These are phyloP conservation scores for Multifurca ochricompacta DNA, from an alignment of 768 basidiomycete genomes.

Conservation along the genomic window DNA sequence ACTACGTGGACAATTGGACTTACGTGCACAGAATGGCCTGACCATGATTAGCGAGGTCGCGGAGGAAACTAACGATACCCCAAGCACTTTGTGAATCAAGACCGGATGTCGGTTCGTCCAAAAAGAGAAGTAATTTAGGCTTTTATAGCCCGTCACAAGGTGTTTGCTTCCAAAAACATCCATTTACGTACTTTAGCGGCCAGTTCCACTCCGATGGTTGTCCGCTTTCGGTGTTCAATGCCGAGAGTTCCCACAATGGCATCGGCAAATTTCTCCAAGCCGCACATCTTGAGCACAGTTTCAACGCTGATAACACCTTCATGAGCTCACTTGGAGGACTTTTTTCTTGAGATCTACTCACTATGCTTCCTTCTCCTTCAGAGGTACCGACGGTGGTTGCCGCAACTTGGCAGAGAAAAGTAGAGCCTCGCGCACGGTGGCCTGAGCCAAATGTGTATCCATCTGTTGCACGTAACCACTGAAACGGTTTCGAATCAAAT, in stretches of 20 bases:
- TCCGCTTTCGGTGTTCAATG: constrained; percentile 69
- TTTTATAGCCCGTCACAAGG: constrained; percentile 21
- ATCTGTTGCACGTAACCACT: constrained; percentile 84
- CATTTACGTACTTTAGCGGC: constrained; percentile 51
- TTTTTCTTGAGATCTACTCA: constrained; percentile 30
- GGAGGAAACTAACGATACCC: constrained; percentile 70
- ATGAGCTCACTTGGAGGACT: not conserved
- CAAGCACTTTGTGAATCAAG: constrained; percentile 83
- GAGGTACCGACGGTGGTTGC: constrained; percentile 57
- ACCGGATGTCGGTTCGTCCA: constrained; percentile 85
- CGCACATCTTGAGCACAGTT: constrained; percentile 52
- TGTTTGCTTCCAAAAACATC: not conserved
- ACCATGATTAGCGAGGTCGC: constrained; percentile 68
- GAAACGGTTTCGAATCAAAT: constrained; percentile 10
- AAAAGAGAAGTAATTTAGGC: constrained; percentile 75
- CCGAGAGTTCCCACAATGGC: constrained; percentile 61
- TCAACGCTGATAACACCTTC: constrained; percentile 34
- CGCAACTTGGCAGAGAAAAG: constrained; percentile 73
- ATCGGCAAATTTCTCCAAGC: constrained; percentile 55
- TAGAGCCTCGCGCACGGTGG: constrained; percentile 77
- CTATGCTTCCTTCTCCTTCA: constrained; percentile 73
- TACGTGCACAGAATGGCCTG: constrained; percentile 89
- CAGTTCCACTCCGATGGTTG: constrained; percentile 82
- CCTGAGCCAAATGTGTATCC: constrained; percentile 68
- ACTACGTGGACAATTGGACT: constrained; percentile 22